Conservation (phyloP, 2,329 filamentous ascomycete genomes). For the Escovopsis sp. region DNA sequence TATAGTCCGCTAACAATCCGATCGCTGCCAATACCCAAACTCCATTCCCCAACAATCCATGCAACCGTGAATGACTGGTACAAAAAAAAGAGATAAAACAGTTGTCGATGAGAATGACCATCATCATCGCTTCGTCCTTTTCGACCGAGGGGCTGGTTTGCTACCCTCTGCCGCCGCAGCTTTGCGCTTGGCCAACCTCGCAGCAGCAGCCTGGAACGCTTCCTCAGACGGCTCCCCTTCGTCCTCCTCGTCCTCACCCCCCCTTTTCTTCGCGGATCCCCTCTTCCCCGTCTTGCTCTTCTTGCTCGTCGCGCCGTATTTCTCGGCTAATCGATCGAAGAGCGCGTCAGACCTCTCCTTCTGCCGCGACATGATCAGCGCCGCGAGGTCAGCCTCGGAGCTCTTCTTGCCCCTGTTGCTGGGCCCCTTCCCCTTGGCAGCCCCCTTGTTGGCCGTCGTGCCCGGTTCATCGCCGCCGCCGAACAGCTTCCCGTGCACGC, state of each 20-base stretch:
- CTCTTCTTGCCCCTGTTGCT: slow-evolving; percentile 23
- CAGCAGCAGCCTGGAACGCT: slow-evolving; percentile 42
- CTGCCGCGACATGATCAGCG: slow-evolving; percentile 59
- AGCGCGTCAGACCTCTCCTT: slow-evolving; percentile 45
- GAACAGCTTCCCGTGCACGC: slow-evolving; percentile 56
- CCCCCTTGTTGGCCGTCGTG: too few relatives aligned
- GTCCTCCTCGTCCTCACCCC: slow-evolving; percentile 43
- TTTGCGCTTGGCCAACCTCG: slow-evolving; percentile 24
- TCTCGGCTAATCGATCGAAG: slow-evolving; percentile 59
- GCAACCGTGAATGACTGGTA: not conserved
- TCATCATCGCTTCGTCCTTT: slow-evolving; percentile 2
- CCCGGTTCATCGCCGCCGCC: too few relatives aligned
- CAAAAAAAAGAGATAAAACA: too few relatives aligned
- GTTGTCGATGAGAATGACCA: not conserved
- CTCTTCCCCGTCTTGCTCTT: slow-evolving; percentile 38
- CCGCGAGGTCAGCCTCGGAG: slow-evolving; percentile 46
- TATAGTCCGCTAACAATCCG: not conserved
- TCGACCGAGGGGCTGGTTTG: slow-evolving; percentile 2
- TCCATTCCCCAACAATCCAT: not conserved
- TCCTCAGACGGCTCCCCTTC: slow-evolving; percentile 45
- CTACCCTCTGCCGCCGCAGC: not conserved
- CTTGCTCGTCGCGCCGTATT: slow-evolving; percentile 41
- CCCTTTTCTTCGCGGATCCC: slow-evolving; percentile 26
- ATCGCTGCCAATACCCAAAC: not conserved
- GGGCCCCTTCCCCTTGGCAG: slow-evolving; percentile 27